These are phyloP conservation scores for Polychaeton citri DNA, from an alignment of 2,329 filamentous ascomycete genomes.

Conservation along the genomic window DNA sequence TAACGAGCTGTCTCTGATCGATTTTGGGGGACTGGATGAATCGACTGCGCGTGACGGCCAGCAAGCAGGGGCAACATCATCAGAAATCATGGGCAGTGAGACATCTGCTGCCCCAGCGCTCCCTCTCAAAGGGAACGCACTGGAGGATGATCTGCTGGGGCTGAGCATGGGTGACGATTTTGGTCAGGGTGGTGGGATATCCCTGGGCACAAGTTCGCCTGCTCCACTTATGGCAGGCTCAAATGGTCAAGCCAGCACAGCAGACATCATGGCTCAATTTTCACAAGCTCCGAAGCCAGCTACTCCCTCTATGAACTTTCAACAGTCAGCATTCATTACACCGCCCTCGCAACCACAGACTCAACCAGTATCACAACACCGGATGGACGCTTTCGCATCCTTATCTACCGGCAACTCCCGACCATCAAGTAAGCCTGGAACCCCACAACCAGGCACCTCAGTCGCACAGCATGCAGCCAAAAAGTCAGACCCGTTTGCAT, in stretches of 20 bases:
- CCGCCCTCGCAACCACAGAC: neutral
- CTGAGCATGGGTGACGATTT: constrained; percentile 66
- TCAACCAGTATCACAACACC: neutral
- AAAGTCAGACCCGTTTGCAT: constrained; percentile 48
- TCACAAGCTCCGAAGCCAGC: constrained; percentile 7
- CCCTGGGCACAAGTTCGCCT: constrained; percentile 45
- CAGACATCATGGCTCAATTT: constrained; percentile 22
- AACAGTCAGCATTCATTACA: neutral
- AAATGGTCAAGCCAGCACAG: constrained; percentile 23
- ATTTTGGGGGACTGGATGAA: constrained; percentile 62
- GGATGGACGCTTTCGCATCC: neutral
- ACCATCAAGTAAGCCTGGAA: constrained; percentile 6
- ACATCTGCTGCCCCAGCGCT: constrained; percentile 26
- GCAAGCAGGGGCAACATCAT: constrained; percentile 3
- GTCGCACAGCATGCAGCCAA: constrained; percentile 20
- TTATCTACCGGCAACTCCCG: neutral
- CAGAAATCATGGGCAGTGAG: constrained; percentile 5
- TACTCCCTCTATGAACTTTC: neutral
- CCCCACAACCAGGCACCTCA: constrained; percentile 11
- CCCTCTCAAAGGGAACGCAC: constrained; percentile 43
- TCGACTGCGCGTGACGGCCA: constrained; percentile 26
- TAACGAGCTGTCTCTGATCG: constrained; percentile 83
- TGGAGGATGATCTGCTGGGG: constrained; percentile 85
- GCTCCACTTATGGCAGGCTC: constrained; percentile 10
- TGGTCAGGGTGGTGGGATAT: constrained; percentile 67